A percentile compares a stretch with the other conserved stretches of the same genome.
Evolutionary conservation across 1,284 basidiomycete species (phyloP).

Genomic region (Tilletia caries): DNA sequence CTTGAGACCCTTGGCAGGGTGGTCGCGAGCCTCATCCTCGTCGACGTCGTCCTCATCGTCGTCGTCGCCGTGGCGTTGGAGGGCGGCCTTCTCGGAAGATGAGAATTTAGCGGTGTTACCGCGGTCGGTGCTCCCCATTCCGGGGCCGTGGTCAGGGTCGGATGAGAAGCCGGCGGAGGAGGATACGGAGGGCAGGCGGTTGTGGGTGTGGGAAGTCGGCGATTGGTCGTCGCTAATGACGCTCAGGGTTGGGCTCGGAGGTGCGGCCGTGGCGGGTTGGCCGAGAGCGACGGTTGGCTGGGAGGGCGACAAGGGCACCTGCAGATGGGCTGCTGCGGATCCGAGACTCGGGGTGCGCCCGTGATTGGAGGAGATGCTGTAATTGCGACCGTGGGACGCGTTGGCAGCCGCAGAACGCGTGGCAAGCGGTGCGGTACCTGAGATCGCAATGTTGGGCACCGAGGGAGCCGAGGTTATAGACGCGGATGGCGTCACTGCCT

Average conservation of each 20-base stretch:
- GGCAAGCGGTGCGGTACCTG: background rate
- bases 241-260: constrained; percentile 14
- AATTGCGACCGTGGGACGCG: constrained; percentile 10
- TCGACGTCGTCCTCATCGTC: constrained; percentile 7
- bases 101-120: background rate
- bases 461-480: background rate
- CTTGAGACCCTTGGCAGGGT: constrained; percentile 12
- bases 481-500: background rate
- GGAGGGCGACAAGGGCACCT: constrained; percentile 9
- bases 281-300: background rate
- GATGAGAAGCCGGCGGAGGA: background rate
- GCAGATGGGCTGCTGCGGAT: constrained; percentile 2
- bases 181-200: background rate
- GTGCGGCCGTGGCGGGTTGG: background rate
- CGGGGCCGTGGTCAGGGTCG: background rate
- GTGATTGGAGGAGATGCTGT: constrained; percentile 14
- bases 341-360: constrained; percentile 3
- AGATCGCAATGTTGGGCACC: constrained; percentile 12
- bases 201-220: background rate
- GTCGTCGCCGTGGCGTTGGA: background rate
- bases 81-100: background rate
- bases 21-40: background rate
- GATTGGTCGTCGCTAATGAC: constrained; percentile 11
- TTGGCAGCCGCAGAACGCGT: too few species aligned
- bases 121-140: background rate